Conservation (phyloP, 768 basidiomycete genomes). For the Lenzites betulinus region DNA sequence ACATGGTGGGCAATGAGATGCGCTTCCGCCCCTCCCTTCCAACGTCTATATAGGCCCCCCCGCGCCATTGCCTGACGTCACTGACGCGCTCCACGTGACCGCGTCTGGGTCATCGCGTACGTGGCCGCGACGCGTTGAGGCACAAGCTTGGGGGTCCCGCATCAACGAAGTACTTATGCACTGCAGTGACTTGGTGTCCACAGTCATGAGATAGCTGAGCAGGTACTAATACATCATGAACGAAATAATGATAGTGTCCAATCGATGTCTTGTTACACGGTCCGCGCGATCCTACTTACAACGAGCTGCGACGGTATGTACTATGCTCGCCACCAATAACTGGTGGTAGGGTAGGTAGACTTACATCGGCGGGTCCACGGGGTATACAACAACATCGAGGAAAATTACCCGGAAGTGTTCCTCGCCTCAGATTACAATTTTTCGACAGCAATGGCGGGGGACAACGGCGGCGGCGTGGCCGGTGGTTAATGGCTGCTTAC, state of each 20-base stretch:
- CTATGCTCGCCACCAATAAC: background rate
- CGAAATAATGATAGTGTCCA: constrained; percentile 20
- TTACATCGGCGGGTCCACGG: background rate
- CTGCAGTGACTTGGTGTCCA: too few relatives aligned
- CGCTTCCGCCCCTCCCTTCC: background rate
- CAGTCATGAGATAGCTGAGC: background rate
- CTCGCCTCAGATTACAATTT: too few relatives aligned
- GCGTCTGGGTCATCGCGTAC: constrained; percentile 1
- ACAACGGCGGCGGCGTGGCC: background rate
- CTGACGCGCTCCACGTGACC: constrained; percentile 20
- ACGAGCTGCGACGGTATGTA: background rate
- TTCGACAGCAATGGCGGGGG: too few relatives aligned
- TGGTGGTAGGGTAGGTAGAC: background rate
- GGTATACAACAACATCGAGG: too few relatives aligned
- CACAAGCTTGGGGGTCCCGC: too few relatives aligned
- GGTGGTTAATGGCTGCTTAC: background rate
- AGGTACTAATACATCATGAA: constrained; percentile 1
- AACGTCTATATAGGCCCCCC: constrained; percentile 9
- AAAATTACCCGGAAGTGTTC: background rate
- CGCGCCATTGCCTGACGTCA: constrained; percentile 13
- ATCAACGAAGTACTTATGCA: too few relatives aligned
- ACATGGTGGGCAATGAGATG: constrained; percentile 45
- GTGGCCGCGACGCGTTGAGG: background rate
- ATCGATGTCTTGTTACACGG: constrained; percentile 6
- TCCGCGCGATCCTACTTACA: background rate